Base-by-base conservation (phyloP, 805 yeast genomes). In the Candida awuae region DNA sequence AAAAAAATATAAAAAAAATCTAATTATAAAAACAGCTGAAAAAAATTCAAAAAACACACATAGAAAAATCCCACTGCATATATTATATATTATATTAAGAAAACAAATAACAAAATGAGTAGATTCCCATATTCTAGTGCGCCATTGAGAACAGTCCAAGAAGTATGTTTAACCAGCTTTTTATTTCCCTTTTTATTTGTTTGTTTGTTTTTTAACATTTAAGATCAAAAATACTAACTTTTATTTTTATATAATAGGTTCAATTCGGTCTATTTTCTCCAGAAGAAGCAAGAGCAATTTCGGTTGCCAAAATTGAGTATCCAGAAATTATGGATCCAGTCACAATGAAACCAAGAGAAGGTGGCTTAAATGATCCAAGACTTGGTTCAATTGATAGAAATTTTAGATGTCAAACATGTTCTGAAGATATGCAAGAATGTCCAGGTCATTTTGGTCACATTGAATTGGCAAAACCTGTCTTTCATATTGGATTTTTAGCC, bases 281-380 rank as follows among this genome's bases (percentile, higher is more conserved):
- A 20, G 98, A 92, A 68, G 98, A 92, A 70, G 73, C 82, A 48
- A 83, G 96, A 63, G 97, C 97, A 35, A 88, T 92, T 50, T 85
- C 96, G 46, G 98, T 94, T 44, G 97, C 97, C 31, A 92, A 92
- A 59, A 86, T 92, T 56, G 97, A 90, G 63, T 92, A 84, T 56
- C 98, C 99, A 17, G 99, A 92, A 65, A 92, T 97, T n/a, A 92
- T 92, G 95, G 98, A 92, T 62, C 97, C 88, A 62, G 77, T 95
- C 29, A 87, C 94, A 43, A 82, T 83, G 58, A 84, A 84, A 48
- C 97, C 97, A 34, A 79, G 97, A 61, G 88, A 87, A 50, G 97
- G 97, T 47, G 99, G 99, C 44, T 69, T 92, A 46, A 90, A 88
- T 59, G 98, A 94, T 62, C 97, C 98, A 44, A 79, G 97, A 54